Evolutionary conservation across 345 rosid genomes (phyloP), one percentile per base, ranked within the genome.

Genomic region (Salix koriyanagi): DNA sequence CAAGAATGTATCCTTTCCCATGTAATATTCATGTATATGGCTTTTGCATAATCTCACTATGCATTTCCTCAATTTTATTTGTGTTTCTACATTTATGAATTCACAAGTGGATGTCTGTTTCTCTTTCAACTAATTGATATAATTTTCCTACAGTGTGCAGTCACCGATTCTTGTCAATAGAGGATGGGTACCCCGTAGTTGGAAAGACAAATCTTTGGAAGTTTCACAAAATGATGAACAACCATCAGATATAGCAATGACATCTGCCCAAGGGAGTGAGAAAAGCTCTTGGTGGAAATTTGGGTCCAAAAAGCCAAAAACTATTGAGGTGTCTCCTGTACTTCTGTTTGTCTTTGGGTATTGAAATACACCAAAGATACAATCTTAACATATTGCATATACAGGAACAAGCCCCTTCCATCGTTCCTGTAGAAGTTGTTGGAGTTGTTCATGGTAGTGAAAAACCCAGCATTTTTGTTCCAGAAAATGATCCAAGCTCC

Each of bases 101-200:
- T 46, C 52, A 14, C 14, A 46, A 46, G 18, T 37, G 61, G 30
- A 64, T 46, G 18, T 52, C 7, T 71, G 78, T 64, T 64, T 79
- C 65, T 62, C 23, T 77, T 72, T 75, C 41, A 65, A 42, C 70
- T 77, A 61, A 69, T 39, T 64, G 71, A 48, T 65, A 50, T 77
- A 67, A 62, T 78, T 73, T 74, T 75, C 66, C 71, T 83, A 75
- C 90, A 96, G 99, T 76, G 81, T 90, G 78, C 89, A 85, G 83
- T 85, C 88, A 34, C 92, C 98, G 41, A 83, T 96, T 85, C 89
- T 96, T 75, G 97, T 93, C 70, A 93, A 93, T 79, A 92, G 97
- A 75, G 99, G 99, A 81, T 96, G 99, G 99, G 95, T 93, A 32
- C 99, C 98, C 36, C 93, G 97, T 21, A 88, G 90, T 82, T 92